Conservation (phyloP, 805 yeast species). For the Kregervanrija fluxuum region DNA sequence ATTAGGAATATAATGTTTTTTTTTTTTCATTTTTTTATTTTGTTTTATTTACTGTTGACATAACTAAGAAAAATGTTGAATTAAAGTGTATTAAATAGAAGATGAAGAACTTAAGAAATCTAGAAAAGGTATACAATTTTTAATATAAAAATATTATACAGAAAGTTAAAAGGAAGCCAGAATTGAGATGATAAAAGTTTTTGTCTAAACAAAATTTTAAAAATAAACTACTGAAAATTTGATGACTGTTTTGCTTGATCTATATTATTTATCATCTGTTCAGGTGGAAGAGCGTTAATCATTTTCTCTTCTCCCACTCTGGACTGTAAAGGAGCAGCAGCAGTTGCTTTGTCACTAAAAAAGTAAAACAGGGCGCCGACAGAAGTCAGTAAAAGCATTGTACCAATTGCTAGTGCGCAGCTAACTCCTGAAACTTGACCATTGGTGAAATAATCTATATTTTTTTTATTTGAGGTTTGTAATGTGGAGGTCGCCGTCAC, state of each 20-base stretch:
- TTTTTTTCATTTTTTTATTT: too few species aligned
- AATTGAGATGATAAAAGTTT: too few species aligned
- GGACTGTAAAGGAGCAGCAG: slow-evolving; percentile 40
- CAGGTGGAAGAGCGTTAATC: slow-evolving; percentile 59
- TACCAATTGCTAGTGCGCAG: slow-evolving; percentile 57
- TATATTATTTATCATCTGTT: slow-evolving; percentile 31
- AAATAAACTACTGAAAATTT: too few species aligned
- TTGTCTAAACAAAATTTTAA: too few species aligned
- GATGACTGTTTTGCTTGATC: slow-evolving; percentile 10
- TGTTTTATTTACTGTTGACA: too few species aligned
- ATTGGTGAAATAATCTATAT: slow-evolving; percentile 27
- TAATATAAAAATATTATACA: too few species aligned
- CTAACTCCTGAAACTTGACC: slow-evolving; percentile 68
- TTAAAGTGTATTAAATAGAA: too few species aligned
- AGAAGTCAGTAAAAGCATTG: slow-evolving; percentile 33
- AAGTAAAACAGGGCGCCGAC: slow-evolving; percentile 31
- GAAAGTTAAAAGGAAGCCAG: too few species aligned
- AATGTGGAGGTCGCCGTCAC: slow-evolving; percentile 6
- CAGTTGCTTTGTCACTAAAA: slow-evolving; percentile 32
- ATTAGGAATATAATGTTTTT: too few species aligned
- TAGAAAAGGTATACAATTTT: too few species aligned
- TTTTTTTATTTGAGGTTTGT: slow-evolving; percentile 1
- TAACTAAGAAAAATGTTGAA: too few species aligned
- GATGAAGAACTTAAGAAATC: too few species aligned
- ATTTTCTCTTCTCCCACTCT: slow-evolving; percentile 55